Evolutionary conservation across 83 land plant species (phyloP).

Genomic region (Picea abies): DNA sequence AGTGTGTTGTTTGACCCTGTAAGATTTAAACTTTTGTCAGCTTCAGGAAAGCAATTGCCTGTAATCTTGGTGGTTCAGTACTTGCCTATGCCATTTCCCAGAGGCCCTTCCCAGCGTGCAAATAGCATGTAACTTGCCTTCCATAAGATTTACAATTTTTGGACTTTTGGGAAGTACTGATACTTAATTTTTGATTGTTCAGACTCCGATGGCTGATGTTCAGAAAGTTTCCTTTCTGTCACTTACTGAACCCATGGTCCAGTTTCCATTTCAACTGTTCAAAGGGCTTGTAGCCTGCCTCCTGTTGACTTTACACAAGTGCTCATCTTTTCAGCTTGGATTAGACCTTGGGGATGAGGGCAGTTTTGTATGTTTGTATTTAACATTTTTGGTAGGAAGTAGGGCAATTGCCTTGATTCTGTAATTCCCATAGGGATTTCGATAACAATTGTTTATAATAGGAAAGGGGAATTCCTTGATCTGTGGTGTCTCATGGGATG

Average conservation of each 20-base stretch:
- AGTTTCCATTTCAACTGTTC: not conserved
- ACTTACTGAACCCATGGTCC: not conserved
- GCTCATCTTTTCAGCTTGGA: slow-evolving; percentile 11
- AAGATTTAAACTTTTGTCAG: no score
- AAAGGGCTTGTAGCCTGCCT: not conserved
- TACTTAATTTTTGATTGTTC: no score
- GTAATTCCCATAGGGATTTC: not conserved
- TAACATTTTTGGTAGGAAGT: not conserved
- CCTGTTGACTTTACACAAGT: not conserved
- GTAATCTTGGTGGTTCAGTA: no score
- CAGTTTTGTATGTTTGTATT: not conserved
- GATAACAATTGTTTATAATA: not conserved
- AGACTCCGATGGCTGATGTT: no score
- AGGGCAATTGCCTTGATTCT: not conserved
- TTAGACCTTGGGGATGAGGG: not conserved
- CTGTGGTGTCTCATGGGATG: not conserved
- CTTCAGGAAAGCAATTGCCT: no score
- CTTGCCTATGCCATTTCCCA: no score
- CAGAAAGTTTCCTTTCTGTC: no score
- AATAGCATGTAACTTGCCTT: no score
- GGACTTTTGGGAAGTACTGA: no score
- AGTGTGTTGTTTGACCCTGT: no score
- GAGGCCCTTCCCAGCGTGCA: no score
- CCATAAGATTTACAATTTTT: no score
- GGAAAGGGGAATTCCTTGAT: slow-evolving; percentile 2